These are phyloP conservation scores for Exutisphaerella laricina DNA, from an alignment of 2,329 filamentous ascomycete genomes.

Conservation along the genomic window DNA sequence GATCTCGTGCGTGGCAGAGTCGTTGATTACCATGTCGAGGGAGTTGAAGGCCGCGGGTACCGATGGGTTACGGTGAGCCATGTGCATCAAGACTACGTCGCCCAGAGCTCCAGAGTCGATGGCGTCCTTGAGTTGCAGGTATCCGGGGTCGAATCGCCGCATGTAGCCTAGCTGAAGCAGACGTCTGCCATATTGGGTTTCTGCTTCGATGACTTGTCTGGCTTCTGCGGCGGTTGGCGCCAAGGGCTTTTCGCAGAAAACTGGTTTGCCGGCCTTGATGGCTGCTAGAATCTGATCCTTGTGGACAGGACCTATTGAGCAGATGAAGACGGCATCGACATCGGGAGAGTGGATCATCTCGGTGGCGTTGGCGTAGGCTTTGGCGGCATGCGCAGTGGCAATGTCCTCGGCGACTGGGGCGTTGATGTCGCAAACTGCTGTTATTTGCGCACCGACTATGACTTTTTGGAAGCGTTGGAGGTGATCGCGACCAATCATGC, in stretches of 20 bases:
- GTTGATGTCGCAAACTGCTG: constrained; percentile 4
- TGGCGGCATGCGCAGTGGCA: background rate
- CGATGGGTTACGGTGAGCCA: background rate
- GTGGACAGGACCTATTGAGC: constrained; percentile 1
- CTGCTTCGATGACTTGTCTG: background rate
- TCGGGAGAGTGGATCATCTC: background rate
- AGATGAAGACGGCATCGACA: constrained; percentile 3
- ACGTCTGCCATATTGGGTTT: background rate
- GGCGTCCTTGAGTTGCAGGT: background rate
- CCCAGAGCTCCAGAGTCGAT: background rate
- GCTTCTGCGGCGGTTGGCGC: background rate
- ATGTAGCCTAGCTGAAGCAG: constrained; percentile 1
- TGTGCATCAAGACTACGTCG: background rate
- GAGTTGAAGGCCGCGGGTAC: background rate
- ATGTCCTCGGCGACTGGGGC: background rate
- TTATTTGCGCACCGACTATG: constrained; percentile 1
- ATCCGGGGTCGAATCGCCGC: constrained; percentile 2
- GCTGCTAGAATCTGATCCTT: background rate
- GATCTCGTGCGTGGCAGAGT: constrained; percentile 3
- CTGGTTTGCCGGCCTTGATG: background rate
- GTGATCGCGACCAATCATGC: constrained; percentile 1
- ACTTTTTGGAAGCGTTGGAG: constrained; percentile 1
- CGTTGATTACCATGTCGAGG: background rate
- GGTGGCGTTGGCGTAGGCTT: background rate
- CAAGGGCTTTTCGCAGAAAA: constrained; percentile 2